Base-by-base conservation (phyloP, 192 early-diverging fungal species). In the Coemansia sp. region DNA sequence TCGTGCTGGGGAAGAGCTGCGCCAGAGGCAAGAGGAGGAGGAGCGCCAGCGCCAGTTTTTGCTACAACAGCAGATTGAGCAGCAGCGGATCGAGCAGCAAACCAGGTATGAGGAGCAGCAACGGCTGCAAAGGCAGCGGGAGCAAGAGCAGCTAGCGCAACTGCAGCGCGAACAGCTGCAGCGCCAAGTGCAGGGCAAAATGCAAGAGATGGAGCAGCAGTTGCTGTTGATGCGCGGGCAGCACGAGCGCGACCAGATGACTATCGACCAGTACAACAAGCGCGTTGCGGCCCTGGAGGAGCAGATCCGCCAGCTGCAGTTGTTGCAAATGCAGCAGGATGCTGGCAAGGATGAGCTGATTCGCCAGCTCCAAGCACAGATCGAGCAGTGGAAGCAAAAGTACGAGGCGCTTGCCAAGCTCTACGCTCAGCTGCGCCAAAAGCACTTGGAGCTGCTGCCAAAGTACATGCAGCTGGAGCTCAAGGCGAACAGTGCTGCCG, bases 331-430 rank as follows among this genome's bases (percentile, higher is more conserved):
- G 69, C 90, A 93, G 66, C 87, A 89, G 61, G 88, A 94, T 55
- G 84, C 80, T 20, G 89, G 90, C 70, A 94, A 94, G 71, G 95
- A 96, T 61, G 92, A 94, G 71, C 83, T 93, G 66, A 90, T 96
- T 48, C 87, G 89, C 9, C 87, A 87, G 58, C 82, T 94, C 64
- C 94, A 96, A 84, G 93, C 95, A 39, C 93, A 98, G 87, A 86
- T 99, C 27, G 89, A 91, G 73, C 93, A 96, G 78, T 96, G 94
- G 94, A 94, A 91, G 84, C 92, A 96, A 76, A 99, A 97, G 82
- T 98, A 98, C 78, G 95, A 98, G 77, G 93, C 95, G 17, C 83
- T 99, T 41, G 96, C 96, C 62, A 99, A 99, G 65, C 85, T 98
- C n/a, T 99, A 99, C 74, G 94, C 96, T 10, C 92, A 97, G 76